phyloP scores from a whole-genome alignment of 164 flowering plant genomes.

The Malania oleifera region DNA sequence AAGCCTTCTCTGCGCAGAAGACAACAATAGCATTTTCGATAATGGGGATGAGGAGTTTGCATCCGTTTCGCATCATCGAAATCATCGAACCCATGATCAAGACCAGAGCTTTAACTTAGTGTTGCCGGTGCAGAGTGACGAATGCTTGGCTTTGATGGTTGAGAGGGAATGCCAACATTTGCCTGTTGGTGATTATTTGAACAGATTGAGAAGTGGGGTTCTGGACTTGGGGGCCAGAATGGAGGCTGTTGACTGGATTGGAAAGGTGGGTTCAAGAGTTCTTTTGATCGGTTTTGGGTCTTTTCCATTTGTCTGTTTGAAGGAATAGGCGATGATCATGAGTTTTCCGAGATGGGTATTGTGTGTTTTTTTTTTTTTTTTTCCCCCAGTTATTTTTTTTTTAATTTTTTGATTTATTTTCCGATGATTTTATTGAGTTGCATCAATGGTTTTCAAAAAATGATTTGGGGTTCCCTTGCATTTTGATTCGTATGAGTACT shows the following conservation, averaged over 20 bases:
- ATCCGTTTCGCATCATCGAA: conserved; percentile 11
- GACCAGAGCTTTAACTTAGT: conserved; percentile 23
- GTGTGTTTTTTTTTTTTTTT: not conserved
- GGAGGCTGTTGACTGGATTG: conserved; percentile 78
- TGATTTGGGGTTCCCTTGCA: not conserved
- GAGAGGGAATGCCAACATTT: conserved; percentile 52
- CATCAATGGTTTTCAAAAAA: not conserved
- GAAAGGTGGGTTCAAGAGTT: conserved; percentile 47
- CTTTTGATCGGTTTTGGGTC: not conserved
- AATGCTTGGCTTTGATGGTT: conserved; percentile 52
- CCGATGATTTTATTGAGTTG: not conserved
- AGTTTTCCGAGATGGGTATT: not conserved
- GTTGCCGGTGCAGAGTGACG: conserved; percentile 55
- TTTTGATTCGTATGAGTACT: not conserved
- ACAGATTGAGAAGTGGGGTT: conserved; percentile 50
- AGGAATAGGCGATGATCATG: not conserved
- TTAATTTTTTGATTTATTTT: not conserved
- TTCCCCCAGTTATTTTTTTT: too few relatives aligned
- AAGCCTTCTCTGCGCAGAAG: conserved; percentile 69
- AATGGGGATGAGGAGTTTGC: conserved; percentile 24
- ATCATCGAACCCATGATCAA: conserved; percentile 19
- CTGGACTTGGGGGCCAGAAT: conserved; percentile 58
- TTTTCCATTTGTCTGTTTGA: not conserved
- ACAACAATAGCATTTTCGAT: conserved; percentile 44
- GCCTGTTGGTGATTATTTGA: conserved; percentile 51